Base-by-base conservation (phyloP, 805 yeast genomes). In the Yamadazyma kitorensis region DNA sequence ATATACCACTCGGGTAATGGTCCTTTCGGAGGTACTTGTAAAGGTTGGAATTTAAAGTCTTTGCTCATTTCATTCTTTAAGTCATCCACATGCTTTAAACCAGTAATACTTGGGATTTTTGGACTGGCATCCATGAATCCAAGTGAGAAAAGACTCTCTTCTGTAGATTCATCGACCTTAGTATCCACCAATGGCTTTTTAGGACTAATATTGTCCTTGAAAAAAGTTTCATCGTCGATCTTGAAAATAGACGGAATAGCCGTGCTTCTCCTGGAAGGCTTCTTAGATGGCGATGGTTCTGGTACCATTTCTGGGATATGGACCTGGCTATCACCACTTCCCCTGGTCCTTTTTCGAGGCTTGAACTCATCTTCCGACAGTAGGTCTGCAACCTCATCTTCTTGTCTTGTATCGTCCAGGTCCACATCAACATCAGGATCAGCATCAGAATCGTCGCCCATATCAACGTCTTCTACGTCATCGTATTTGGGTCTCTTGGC, bases 141-240 rank as follows among this genome's bases (percentile, higher is more conserved):
- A 5, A 21, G 22, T 5, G 21, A 17, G 13, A 30, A 23, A 6
- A 19, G 15, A 14, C 8, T n/a, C 8, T 7, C 27, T 26, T 14
- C 15, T n/a, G n/a, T n/a, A n/a, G n/a, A n/a, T n/a, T n/a, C n/a
- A n/a, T n/a, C n/a, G n/a, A n/a, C n/a, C n/a, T n/a, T n/a, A n/a
- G n/a, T n/a, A n/a, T n/a, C n/a, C n/a, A n/a, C n/a, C n/a, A n/a
- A 24, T 11, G 33, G 18, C n/a, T 22, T 13, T 4, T 9, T 12
- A 4, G 23, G 30, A n/a, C 11, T 18, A 9, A 33, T 31, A 34
- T 34, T 51, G 6, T 57, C 60, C 11, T 41, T 35, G 39, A 52
- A 52, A 14, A 52, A 37, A 25, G 36, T 49, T 30, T 52, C 53
- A 25, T 59, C 65, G 29, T 59, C 64, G 45, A 45, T 44, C 26